Conservation (phyloP, 177 flowering plant genomes). For the Telopea speciosissima region DNA sequence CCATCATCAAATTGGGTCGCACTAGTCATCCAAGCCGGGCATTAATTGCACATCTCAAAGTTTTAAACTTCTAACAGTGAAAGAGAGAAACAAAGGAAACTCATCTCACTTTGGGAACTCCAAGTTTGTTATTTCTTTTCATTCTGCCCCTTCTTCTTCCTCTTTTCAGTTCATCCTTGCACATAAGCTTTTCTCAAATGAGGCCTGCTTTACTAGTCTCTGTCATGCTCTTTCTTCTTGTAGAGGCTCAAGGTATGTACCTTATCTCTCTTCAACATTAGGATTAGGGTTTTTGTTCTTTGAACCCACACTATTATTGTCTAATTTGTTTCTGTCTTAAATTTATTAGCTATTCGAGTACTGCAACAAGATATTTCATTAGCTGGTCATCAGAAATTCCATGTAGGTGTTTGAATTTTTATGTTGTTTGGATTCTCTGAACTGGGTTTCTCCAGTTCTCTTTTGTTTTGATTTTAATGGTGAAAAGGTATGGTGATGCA, state of each 20-base stretch:
- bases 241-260: constrained; percentile 32
- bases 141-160: not conserved
- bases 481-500: constrained; percentile 9
- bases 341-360: constrained; percentile 36
- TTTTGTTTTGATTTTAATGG: not conserved
- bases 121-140: not conserved
- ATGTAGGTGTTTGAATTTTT: constrained; percentile 21
- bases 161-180: not conserved
- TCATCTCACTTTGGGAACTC: not conserved
- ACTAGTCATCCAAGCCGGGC: not conserved
- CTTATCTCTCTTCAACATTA: not conserved
- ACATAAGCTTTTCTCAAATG: constrained; percentile 18
- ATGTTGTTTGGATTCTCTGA: constrained; percentile 2
- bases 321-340: not conserved
- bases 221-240: constrained; percentile 23
- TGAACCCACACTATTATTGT: not conserved
- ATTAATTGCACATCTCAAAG: not conserved
- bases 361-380: constrained; percentile 22
- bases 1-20: not conserved
- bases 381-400: constrained; percentile 17
- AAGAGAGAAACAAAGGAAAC: constrained; percentile 3
- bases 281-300: not conserved
- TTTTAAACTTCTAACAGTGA: not conserved
- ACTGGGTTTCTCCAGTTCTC: not conserved
- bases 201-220: constrained; percentile 18